These are phyloP conservation scores for Neodidymelliopsis sp. DNA, from an alignment of 2,329 filamentous ascomycete species.

Conservation along the genomic window DNA sequence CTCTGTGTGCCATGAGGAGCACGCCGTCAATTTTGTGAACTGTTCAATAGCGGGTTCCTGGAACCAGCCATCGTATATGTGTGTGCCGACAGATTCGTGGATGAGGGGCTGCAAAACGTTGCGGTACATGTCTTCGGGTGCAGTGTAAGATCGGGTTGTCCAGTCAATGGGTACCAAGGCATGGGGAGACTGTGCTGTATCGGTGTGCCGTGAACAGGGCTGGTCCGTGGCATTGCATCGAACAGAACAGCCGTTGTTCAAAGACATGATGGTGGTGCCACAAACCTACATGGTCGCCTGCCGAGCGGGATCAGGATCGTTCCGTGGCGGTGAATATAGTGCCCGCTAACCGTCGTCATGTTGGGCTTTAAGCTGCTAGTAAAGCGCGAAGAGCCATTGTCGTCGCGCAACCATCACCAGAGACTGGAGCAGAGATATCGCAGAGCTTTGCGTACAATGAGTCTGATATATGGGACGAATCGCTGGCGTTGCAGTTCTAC, in stretches of 20 bases:
- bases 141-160: slow-evolving; percentile 35
- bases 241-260: slow-evolving; percentile 27
- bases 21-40: slow-evolving; percentile 25
- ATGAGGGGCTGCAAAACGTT: slow-evolving; percentile 26
- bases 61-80: slow-evolving; percentile 23
- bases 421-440: slow-evolving; percentile 15
- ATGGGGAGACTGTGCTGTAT: slow-evolving; percentile 29
- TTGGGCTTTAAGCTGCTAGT: slow-evolving; percentile 19
- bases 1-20: slow-evolving; percentile 25
- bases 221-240: slow-evolving; percentile 23
- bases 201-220: slow-evolving; percentile 21
- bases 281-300: slow-evolving; percentile 31
- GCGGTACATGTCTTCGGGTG: slow-evolving; percentile 27
- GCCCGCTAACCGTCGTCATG: slow-evolving; percentile 10
- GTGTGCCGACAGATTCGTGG: slow-evolving; percentile 25
- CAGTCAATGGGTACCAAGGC: slow-evolving; percentile 35
- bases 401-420: slow-evolving; percentile 30
- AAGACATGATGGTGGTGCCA: slow-evolving; percentile 34
- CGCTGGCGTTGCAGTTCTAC: slow-evolving; percentile 15
- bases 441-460: slow-evolving; percentile 7
- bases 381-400: slow-evolving; percentile 7
- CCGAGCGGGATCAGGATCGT: slow-evolving; percentile 26
- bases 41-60: slow-evolving; percentile 28
- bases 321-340: slow-evolving; percentile 21
- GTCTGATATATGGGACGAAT: slow-evolving; percentile 19